phyloP scores from a whole-genome alignment of 148 eudicot species.

The Drosera capensis region DNA sequence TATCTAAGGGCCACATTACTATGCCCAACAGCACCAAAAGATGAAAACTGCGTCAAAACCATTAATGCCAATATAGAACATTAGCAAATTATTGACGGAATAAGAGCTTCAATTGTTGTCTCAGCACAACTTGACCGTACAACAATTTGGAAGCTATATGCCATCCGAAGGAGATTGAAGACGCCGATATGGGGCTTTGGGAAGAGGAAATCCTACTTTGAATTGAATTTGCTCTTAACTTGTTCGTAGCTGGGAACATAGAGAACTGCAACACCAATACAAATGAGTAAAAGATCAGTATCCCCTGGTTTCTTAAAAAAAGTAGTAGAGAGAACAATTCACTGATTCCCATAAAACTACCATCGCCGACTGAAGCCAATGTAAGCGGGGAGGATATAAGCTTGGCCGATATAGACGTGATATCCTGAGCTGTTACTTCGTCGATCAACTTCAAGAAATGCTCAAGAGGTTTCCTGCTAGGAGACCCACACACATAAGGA shows the following conservation, averaged over 20 bases:
- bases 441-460: constrained; percentile 59
- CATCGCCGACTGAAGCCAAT: constrained; percentile 82
- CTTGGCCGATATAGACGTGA: constrained; percentile 39
- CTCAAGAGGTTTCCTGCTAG: constrained; percentile 19
- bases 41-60: no score
- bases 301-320: background rate
- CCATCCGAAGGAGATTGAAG: background rate
- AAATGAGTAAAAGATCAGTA: background rate
- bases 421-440: constrained; percentile 46
- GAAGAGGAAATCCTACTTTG: background rate
- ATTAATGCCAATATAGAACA: no score
- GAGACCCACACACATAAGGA: background rate
- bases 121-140: no score
- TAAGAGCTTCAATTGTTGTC: no score
- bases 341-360: constrained; percentile 19
- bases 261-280: constrained; percentile 28
- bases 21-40: no score
- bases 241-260: constrained; percentile 52
- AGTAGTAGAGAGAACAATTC: background rate
- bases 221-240: constrained; percentile 36
- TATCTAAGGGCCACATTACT: no score
- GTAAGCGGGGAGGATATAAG: constrained; percentile 78
- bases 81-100: no score
- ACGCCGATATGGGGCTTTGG: background rate
- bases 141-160: no score